Percentiles rank a stretch among this genome's conserved stretches.
Evolutionary conservation across 2,329 filamentous ascomycete species (phyloP).

Genomic region (Ophiocordyceps unilateralis): DNA sequence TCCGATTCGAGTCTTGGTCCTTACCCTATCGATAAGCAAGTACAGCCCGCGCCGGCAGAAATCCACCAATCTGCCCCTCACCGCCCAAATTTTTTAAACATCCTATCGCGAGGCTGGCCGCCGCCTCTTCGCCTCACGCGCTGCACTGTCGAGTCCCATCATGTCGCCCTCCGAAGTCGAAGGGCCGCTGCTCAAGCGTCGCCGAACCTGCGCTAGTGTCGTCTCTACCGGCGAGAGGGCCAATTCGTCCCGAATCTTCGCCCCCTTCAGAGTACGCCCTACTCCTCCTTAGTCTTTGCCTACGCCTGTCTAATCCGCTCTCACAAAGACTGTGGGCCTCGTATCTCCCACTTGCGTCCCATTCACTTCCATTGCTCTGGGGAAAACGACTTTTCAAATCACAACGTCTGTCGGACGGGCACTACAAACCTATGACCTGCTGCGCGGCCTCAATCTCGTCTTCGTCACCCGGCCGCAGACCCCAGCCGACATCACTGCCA

Average conservation of each 20-base stretch:
- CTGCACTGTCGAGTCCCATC: conserved; percentile 5
- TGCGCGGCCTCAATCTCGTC: conserved; percentile 74
- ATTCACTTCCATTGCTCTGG: conserved; percentile 75
- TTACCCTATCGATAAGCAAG: neutral
- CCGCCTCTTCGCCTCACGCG: neutral
- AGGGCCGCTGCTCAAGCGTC: conserved; percentile 56
- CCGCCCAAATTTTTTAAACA: conserved; percentile 11
- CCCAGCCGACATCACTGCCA: conserved; percentile 70
- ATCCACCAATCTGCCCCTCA: conserved; percentile 4
- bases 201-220: conserved; percentile 38
- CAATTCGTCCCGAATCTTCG: conserved; percentile 65
- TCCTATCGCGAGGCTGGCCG: neutral
- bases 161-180: conserved; percentile 44
- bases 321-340: conserved; percentile 64
- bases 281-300: neutral
- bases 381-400: conserved; percentile 92
- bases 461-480: conserved; percentile 90
- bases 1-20: neutral
- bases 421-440: conserved; percentile 90
- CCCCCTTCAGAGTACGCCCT: conserved; percentile 66
- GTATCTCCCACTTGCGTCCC: conserved; percentile 83
- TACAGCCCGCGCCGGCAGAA: conserved; percentile 7
- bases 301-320: neutral
- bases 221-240: conserved; percentile 19
- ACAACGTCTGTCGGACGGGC: conserved; percentile 84